Base-by-base conservation (phyloP, 257 asterid genomes). In the Ilex asprella region DNA sequence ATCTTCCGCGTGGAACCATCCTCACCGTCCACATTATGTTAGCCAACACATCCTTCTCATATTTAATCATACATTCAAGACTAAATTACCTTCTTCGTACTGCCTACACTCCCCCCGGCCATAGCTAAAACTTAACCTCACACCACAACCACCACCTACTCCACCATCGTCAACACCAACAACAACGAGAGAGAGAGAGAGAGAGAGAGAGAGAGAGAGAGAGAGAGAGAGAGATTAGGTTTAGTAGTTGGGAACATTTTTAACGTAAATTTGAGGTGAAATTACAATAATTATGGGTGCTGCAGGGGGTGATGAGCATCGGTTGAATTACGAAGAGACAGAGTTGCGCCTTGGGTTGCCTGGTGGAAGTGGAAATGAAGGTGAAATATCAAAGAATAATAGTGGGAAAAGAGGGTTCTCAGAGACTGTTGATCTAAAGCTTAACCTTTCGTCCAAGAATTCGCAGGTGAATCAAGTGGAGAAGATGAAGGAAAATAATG, bases 341-440 rank as follows among this genome's bases (percentile, higher is more conserved):
- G 82, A 82, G 74, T 55, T 82, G 3, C 72, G 87, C 11, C 30
- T 82, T 10, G 87, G 87, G 16, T 50, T 81, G 63, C 84, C 87
- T 1, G 81, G 79, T 31, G 77, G 68, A 7, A 57, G 54, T 21
- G 68, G 69, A n/a, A 73, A n/a, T 58, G 73, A 63, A 52, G 56
- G 11, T 0, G 61, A 39, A 21, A 66, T 44, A 2, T 7, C 9
- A 2, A 31, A 43, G 30, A 66, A 32, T 32, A 62, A 64, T 12
- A 61, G 52, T 55, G 69, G 72, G 39, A 82, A 82, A 67, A 76
- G 84, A 62, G 84, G 70, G 2, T 82, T 78, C 49, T 68, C 75
- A 3, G 72, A 78, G 64, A 78, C 84, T 51, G 74, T 76, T 52
- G 84, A 76, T 61, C 69, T 78, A 75, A 81, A 78, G 76, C 74